Percentiles rank a stretch among this genome's conserved stretches.
Conservation (phyloP, 2,329 filamentous ascomycete genomes). For the Sordariomycetes sp. region DNA sequence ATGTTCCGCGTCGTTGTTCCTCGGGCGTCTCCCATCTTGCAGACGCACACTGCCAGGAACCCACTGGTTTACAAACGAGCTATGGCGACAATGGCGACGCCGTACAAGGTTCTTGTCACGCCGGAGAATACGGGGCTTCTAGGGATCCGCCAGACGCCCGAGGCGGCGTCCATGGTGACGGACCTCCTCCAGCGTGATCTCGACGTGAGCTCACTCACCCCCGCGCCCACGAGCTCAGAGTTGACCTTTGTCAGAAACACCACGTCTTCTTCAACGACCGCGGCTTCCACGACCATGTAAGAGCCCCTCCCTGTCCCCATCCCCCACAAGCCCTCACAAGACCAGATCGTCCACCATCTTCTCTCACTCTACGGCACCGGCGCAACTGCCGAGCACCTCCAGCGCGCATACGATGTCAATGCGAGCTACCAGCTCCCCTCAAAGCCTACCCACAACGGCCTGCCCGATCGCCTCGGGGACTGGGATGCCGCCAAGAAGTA, state of each 20-base stretch:
- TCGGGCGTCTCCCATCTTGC: not conserved
- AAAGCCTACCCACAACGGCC: slow-evolving; percentile 27
- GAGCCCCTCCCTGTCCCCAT: slow-evolving; percentile 1
- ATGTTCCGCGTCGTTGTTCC: not conserved
- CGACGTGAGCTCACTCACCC: slow-evolving; percentile 23
- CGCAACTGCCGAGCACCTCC: slow-evolving; percentile 44
- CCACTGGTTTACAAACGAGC: not conserved
- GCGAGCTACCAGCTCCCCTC: slow-evolving; percentile 49
- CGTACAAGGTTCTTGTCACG: slow-evolving; percentile 32
- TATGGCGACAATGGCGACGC: slow-evolving; percentile 25
- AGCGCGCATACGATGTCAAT: slow-evolving; percentile 52
- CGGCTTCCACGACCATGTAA: slow-evolving; percentile 72
- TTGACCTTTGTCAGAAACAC: slow-evolving; percentile 26
- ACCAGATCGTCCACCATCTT: slow-evolving; percentile 56
- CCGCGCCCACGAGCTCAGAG: not conserved
- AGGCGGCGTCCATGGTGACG: slow-evolving; percentile 48
- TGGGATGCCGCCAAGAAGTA: slow-evolving; percentile 39
- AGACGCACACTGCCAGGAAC: not conserved
- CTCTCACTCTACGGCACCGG: slow-evolving; percentile 66
- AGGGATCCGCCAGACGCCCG: slow-evolving; percentile 31
- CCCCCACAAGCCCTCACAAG: not conserved
- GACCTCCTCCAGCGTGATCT: slow-evolving; percentile 67
- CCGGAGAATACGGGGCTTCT: slow-evolving; percentile 36
- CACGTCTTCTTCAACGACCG: slow-evolving; percentile 69
- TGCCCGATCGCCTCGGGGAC: slow-evolving; percentile 42